Evolutionary conservation across 176 grass and related monocot species (phyloP).

Genomic region (Ananas comosus): DNA sequence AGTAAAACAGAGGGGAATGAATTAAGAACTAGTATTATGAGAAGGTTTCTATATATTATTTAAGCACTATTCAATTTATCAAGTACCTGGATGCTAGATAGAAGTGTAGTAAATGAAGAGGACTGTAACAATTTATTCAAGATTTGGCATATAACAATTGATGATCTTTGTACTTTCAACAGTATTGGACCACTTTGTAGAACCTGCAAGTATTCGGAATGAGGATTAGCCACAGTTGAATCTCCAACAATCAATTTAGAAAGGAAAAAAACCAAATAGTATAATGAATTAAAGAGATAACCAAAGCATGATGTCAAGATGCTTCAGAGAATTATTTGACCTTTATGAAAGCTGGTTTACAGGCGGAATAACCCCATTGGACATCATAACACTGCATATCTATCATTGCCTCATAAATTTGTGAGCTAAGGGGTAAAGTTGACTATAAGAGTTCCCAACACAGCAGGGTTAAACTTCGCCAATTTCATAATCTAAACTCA

Average conservation of each 20-base stretch:
- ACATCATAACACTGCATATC: too few relatives aligned
- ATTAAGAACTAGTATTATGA: not conserved
- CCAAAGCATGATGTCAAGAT: too few relatives aligned
- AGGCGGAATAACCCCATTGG: too few relatives aligned
- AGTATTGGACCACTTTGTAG: conserved; percentile 26
- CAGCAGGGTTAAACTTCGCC: too few relatives aligned
- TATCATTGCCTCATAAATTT: too few relatives aligned
- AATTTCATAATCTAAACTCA: too few relatives aligned
- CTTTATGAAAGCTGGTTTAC: too few relatives aligned
- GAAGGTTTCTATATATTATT: not conserved
- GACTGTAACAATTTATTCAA: conserved; percentile 29
- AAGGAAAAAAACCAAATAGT: not conserved
- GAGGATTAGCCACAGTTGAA: not conserved
- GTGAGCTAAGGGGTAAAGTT: too few relatives aligned
- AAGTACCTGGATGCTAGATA: conserved; percentile 34
- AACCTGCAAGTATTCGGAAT: conserved; percentile 14
- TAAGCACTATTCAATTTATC: not conserved
- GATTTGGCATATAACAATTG: conserved; percentile 20
- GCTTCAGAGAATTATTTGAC: too few relatives aligned
- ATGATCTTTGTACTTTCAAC: conserved; percentile 26
- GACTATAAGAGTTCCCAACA: too few relatives aligned
- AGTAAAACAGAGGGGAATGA: not conserved
- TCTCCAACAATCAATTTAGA: not conserved
- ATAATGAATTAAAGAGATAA: too few relatives aligned
- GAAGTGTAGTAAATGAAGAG: conserved; percentile 29